Evolutionary conservation across 345 rosid genomes (phyloP), one percentile per base, ranked within the genome.

Genomic region (Lepidium sativum): DNA sequence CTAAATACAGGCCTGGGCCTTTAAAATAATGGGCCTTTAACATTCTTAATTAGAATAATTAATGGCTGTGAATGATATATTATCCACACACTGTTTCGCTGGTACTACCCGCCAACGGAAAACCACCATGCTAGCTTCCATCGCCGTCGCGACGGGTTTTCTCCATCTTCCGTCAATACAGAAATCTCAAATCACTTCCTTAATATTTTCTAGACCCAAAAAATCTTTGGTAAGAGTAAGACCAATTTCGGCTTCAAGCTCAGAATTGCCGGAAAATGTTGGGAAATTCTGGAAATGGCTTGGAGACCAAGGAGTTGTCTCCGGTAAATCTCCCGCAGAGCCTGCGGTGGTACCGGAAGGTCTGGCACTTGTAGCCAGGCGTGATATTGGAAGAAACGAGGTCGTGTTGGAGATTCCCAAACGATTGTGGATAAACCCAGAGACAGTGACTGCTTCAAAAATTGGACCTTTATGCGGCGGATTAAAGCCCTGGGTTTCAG

Each of bases 281-380:
- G 69, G 77, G n/a, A 80, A 75, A 18, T 92, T 87, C 82, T 92
- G 96, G 97, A 67, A 84, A 38, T 92, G 98, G 98, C 88, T 92
- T 59, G 64, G 31, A 16, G 82, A 79, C 33, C 81, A 75, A 69
- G 87, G 88, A 34, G 83, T 83, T 4, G 79, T 82, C 54, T 86
- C 94, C 13, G 70, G 67, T 9, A 87, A 87, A 71, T 74, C 91
- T 32, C 75, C 81, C 2, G 77, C 82, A 11, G 80, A 71, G 66
- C 96, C 94, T 3, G 87, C 79, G 4, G 8, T 74, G 6, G 88
- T 86, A 25, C 63, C 71, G 1, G 91, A 87, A 77, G 97, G 98
- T 32, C 67, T 92, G 13, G 98, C 97, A 6, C 86, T 92, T 52
- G 75, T 89, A 44, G 98, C 97, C 11, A 75, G 73, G 41, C 77